Conservation (phyloP, 1,284 basidiomycete species). For the Trametes pubescens region DNA sequence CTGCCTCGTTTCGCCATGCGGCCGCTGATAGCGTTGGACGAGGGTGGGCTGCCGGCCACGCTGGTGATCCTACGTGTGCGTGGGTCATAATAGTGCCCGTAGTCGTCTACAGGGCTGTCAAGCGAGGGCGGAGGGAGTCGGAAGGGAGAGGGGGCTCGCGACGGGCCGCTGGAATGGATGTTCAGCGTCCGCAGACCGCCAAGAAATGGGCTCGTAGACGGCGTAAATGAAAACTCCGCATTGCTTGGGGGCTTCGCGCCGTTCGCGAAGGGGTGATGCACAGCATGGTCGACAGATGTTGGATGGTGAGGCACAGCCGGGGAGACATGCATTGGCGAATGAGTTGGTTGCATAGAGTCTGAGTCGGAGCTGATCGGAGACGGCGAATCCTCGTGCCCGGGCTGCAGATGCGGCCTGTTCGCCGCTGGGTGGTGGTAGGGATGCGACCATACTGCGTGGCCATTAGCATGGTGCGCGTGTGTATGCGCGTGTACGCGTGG, state of each 20-base stretch:
- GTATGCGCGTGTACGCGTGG: constrained; percentile 27
- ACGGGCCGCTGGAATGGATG: constrained; percentile 71
- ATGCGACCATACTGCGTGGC: constrained; percentile 46
- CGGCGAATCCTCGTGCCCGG: constrained; percentile 63
- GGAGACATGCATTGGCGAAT: constrained; percentile 36
- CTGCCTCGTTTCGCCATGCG: constrained; percentile 44
- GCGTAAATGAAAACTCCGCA: constrained; percentile 55
- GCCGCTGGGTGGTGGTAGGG: constrained; percentile 49
- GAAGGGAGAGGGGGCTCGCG: constrained; percentile 73
- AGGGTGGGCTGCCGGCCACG: constrained; percentile 53
- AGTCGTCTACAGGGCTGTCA: constrained; percentile 49
- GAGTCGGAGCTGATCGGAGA: constrained; percentile 76
- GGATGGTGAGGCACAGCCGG: constrained; percentile 26
- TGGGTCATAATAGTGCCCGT: constrained; percentile 35
- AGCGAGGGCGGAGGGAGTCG: constrained; percentile 60
- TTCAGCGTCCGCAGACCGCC: constrained; percentile 81
- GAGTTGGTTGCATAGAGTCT: constrained; percentile 53
- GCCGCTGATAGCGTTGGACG: constrained; percentile 38
- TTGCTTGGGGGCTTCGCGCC: constrained; percentile 23
- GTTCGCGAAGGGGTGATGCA: constrained; percentile 37
- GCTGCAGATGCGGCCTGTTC: constrained; percentile 48
- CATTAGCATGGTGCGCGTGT: constrained; percentile 37
- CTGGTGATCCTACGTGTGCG: constrained; percentile 37
- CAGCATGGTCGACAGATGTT: constrained; percentile 26
- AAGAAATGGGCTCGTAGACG: constrained; percentile 83